Evolutionary conservation across 176 grass and related monocot species (phyloP), one percentile per base, ranked within the genome.

Genomic region (Musa itinerans): DNA sequence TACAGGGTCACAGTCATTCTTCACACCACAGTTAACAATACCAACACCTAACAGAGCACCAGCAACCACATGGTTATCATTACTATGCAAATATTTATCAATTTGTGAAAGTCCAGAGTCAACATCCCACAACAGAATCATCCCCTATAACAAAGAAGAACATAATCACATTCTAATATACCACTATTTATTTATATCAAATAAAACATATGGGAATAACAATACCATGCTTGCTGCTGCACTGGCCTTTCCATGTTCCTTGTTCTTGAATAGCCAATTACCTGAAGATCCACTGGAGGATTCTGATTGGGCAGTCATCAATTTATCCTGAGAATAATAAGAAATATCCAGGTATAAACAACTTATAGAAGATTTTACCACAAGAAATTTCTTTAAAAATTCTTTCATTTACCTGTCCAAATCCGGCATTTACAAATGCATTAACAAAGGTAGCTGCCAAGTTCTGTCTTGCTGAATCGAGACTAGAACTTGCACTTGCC

Each of bases 401-500:
- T 54, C 74, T 68, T 78, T 67, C 59, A 68, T 68, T 71, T 84
- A 99, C 91, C 95, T 92, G 86, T 72, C 95, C 95, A 77, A 99
- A 99, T 54, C 95, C 95, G 81, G 95, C 95, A 89, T 99, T 99
- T 43, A 99, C 91, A 25, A 99, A 99, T 86, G 95, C 95, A 83
- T 99, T 99, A n/a, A 92, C 90, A 79, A 99, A 99, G 65, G 95
- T 99, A 23, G 88, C 91, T 20, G 91, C 95, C 50, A 99, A 76
- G 86, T 99, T 99, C 81, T 94, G 91, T 78, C 95, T 85, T 79
- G 95, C 95, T 68, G 91, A 99, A 92, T 99, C 95, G 80, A 99
- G 84, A 82, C 84, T 99, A 68, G 95, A 94, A 70, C 88, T 94
- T 63, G 91, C 86, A 86, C 91, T 88, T 43, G 81, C 86, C 63